Evolutionary conservation across 1,284 basidiomycete genomes (phyloP), one percentile per base, ranked within the genome.

Genomic region (Fomes fomentarius): DNA sequence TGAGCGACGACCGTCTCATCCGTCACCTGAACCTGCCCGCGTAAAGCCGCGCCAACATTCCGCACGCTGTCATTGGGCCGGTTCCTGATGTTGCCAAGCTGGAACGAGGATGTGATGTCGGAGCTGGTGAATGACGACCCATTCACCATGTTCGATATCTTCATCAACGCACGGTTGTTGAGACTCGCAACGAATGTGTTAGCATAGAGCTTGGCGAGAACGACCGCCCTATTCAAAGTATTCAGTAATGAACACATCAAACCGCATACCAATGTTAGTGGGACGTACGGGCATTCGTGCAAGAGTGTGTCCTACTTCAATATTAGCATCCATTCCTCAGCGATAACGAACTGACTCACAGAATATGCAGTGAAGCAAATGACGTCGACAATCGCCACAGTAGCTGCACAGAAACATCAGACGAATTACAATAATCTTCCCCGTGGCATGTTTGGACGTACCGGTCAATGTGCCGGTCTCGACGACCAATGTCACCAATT

Each of bases 121-220:
- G n/a, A n/a, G n/a, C n/a, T n/a, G n/a, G n/a, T n/a, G n/a, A n/a
- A n/a, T n/a, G n/a, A n/a, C n/a, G n/a, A n/a, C n/a, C n/a, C n/a
- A n/a, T n/a, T n/a, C n/a, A n/a, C n/a, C 28, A 12, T 30, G 28
- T 10, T 39, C 19, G 2, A 39, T 1, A 39, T 39, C 21, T 39
- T 39, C 31, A 34, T 43, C 28, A 52, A 25, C 11, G 48, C 52
- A 8, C 56, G 56, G 41, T 54, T 51, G 49, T 58, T 58, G 9
- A 58, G 40, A 5, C 34, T 47, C 8, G 44, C 37, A 17, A 54
- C 12, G 12, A 58, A 33, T 12, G 49, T 54, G 45, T 58, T 58
- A 19, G 56, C 38, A 30, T 57, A 54, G 10, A 57, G 45, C 37
- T 57, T 57, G 10, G 56, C 44, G 10, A 54, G 52, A 17, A 54